Base-by-base conservation (phyloP, 2,329 filamentous ascomycete genomes). In the Neurospora sp. region DNA sequence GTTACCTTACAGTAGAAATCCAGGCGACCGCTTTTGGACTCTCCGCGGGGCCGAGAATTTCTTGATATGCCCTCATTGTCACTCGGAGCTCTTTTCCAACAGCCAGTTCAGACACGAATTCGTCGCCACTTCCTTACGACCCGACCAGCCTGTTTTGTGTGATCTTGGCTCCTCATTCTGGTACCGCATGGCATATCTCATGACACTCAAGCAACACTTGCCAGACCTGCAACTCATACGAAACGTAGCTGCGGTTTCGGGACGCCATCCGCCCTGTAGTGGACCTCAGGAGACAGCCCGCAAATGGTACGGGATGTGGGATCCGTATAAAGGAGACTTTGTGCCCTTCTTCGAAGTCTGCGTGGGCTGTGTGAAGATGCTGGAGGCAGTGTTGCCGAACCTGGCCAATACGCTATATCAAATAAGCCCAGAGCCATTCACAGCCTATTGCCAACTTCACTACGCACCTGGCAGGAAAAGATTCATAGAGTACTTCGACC, bases 11-110 rank as follows among this genome's bases (percentile, higher is more conserved):
- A 68, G 52, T 23, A 68, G 88, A 12, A 81, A 86, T 10, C 89
- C 89, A 1, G 85, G 89, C 71, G 83, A 90, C 72, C 92, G 96
- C 76, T 97, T 94, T 92, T 88, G 93, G 72, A 94, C 90, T 0
- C 83, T 97, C 4, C 87, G 88, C 4, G 87, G 88, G 15, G 87
- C 89, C 71, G 86, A 89, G 12, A 87, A 87, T 71, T 91, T 97
- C 74, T 88, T 92, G 72, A 90, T 97, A 66, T 97, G 95, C 75
- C 92, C 92, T 0, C 87, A 87, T 12, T 98, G 95, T 80, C 93
- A 92, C 78, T 83, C 86, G 2, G 84, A 85, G 6, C 86, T 93
- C 8, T 93, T 95, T 74, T 85, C 84, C 15, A 83, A 86, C 33
- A 91, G 92, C 0, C 83, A 87, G 23, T 96, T 92, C 77, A 84